These are phyloP conservation scores for Anthracocystis walkeri DNA, from an alignment of 1,284 basidiomycete species.

Conservation along the genomic window DNA sequence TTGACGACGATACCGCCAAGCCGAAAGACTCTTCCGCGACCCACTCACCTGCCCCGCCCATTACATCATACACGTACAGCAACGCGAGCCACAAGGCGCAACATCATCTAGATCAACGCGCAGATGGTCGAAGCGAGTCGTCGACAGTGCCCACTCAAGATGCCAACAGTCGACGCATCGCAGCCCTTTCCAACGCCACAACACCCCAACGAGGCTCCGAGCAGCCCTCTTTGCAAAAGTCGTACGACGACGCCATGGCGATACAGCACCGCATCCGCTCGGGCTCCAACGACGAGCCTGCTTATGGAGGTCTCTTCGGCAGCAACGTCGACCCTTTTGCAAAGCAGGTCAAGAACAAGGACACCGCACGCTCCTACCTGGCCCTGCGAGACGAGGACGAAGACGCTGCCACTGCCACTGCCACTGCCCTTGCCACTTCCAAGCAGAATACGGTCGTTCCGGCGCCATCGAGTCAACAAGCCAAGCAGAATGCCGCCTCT, in stretches of 20 bases:
- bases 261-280: conserved; percentile 19
- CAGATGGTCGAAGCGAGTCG: background rate
- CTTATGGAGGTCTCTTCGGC: conserved; percentile 25
- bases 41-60: background rate
- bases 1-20: conserved; percentile 13
- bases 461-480: background rate
- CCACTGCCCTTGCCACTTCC: background rate
- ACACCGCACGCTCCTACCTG: conserved; percentile 20
- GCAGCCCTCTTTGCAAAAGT: conserved; percentile 21
- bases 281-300: conserved; percentile 15
- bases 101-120: background rate
- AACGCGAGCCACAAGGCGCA: conserved; percentile 1
- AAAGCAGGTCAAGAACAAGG: conserved; percentile 1
- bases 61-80: background rate
- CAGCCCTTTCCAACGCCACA: conserved; percentile 5
- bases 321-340: conserved; percentile 4
- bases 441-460: background rate
- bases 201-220: conserved; percentile 10
- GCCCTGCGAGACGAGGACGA: conserved; percentile 42
- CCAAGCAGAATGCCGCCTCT: background rate
- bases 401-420: conserved; percentile 3
- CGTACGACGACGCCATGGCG: conserved; percentile 32
- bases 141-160: background rate
- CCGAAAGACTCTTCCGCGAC: background rate
- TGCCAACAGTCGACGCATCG: conserved; percentile 11